Percentiles rank a stretch among this genome's conserved stretches.
phyloP scores from a whole-genome alignment of 1,284 basidiomycete genomes.

The Cutaneotrichosporon spelunceum region DNA sequence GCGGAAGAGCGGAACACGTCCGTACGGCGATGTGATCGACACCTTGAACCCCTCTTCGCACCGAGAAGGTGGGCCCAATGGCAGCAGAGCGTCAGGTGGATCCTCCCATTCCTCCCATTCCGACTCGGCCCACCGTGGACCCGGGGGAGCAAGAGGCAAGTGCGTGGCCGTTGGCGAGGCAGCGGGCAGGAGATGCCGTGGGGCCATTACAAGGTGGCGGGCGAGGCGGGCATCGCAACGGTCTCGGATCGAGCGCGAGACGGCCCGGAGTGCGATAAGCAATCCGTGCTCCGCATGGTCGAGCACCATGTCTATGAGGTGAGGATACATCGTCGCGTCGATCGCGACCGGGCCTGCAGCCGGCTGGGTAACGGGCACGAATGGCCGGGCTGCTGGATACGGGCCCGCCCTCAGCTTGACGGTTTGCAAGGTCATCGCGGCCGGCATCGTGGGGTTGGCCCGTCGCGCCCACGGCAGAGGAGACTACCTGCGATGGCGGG shows the following conservation, averaged over 20 bases:
- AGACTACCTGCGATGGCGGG: background rate
- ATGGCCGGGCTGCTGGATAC: background rate
- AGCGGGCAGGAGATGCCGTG: background rate
- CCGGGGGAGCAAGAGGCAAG: background rate
- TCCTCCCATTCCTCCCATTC: background rate
- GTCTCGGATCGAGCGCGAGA: background rate
- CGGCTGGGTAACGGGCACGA: background rate
- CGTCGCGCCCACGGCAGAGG: background rate
- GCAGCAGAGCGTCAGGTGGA: background rate
- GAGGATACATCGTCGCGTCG: constrained; percentile 1
- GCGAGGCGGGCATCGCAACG: background rate
- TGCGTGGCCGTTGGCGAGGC: background rate
- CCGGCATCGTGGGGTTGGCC: background rate
- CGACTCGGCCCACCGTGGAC: background rate
- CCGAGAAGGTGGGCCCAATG: background rate
- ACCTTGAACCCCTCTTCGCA: background rate
- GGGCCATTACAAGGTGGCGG: background rate
- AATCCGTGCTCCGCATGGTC: background rate
- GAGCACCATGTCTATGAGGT: background rate
- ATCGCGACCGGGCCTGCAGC: background rate
- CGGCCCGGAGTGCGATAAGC: background rate
- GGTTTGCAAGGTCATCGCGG: background rate
- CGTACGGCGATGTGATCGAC: background rate
- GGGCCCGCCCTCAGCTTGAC: background rate
- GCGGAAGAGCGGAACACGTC: background rate